A percentile compares a stretch with the other conserved stretches of the same genome.
Conservation (phyloP, 345 rosid species). For the Brassica napus region Da-Ae NC_063434.1:7960001-7960500, state of each 20-base stretch:
- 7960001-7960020: not conserved
- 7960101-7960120: slow-evolving; percentile 5
- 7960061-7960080: not conserved
- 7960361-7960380: slow-evolving; percentile 3
- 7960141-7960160: slow-evolving; percentile 5
- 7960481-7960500: slow-evolving; percentile 27
- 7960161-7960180: slow-evolving; percentile 11
- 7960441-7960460: slow-evolving; percentile 1
- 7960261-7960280: slow-evolving; percentile 28
- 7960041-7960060: not conserved
- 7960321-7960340: not conserved
- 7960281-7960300: slow-evolving; percentile 14
- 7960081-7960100: not conserved
- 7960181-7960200: slow-evolving; percentile 28
- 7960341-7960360: slow-evolving; percentile 2
- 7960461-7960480: slow-evolving; percentile 26
- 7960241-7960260: slow-evolving; percentile 30
- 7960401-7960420: not conserved
- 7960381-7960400: not conserved
- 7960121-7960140: not conserved
- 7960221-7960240: not conserved
- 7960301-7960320: slow-evolving; percentile 36
- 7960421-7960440: slow-evolving; percentile 1
- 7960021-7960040: not conserved
- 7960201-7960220: slow-evolving; percentile 25